Conservation (phyloP, 768 basidiomycete species). For the Russula lepida region DNA sequence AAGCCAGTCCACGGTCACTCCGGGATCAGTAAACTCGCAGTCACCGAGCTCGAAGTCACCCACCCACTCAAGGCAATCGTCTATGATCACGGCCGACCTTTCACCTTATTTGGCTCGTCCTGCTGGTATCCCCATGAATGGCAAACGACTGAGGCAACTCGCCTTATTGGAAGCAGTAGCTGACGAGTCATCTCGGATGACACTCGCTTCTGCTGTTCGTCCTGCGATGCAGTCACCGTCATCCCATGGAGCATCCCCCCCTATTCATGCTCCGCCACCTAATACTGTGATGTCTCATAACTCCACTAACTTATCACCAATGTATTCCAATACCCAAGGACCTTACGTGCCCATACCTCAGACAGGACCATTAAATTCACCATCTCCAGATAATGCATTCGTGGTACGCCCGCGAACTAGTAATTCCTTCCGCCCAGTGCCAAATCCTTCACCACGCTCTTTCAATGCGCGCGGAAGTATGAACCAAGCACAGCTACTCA, state of each 20-base stretch:
- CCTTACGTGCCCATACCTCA: constrained; percentile 11
- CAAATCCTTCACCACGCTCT: constrained; percentile 20
- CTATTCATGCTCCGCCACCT: constrained; percentile 4
- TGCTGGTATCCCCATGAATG: constrained; percentile 45
- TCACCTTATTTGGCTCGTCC: constrained; percentile 59
- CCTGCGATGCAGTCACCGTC: background rate
- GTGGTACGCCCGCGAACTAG: constrained; percentile 33
- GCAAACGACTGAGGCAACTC: constrained; percentile 59
- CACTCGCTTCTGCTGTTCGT: constrained; percentile 27
- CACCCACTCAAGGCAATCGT: constrained; percentile 31
- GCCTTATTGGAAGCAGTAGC: constrained; percentile 66
- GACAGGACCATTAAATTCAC: constrained; percentile 15
- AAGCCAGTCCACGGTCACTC: constrained; percentile 3
- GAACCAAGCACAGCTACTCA: constrained; percentile 43
- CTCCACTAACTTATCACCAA: constrained; percentile 22
- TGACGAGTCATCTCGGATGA: constrained; percentile 62
- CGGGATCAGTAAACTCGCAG: constrained; percentile 8
- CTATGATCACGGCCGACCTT: constrained; percentile 50
- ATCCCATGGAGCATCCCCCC: background rate
- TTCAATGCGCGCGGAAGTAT: constrained; percentile 36
- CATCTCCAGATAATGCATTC: constrained; percentile 25
- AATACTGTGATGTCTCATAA: constrained; percentile 17
- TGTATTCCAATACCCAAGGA: constrained; percentile 22
- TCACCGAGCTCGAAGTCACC: constrained; percentile 21
- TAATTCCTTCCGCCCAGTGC: constrained; percentile 25